A percentile compares a stretch with the other conserved stretches of the same genome.
Conservation (phyloP, 2,329 filamentous ascomycete species). For the Cadophora sp. region DNA sequence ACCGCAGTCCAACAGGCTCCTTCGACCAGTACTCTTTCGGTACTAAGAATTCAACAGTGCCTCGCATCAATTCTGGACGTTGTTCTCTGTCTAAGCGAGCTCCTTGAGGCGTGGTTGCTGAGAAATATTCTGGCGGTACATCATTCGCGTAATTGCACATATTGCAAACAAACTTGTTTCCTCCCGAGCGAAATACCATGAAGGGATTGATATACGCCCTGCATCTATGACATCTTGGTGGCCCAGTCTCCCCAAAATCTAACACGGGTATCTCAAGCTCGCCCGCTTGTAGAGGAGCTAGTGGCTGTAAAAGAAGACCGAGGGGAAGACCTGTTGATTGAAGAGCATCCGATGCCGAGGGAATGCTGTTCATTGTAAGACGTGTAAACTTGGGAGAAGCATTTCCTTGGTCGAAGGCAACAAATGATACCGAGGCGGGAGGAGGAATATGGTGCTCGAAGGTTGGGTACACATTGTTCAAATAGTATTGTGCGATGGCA, state of each 20-base stretch:
- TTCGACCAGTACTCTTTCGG: conserved; percentile 99
- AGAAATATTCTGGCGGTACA: conserved; percentile 89
- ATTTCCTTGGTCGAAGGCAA: conserved; percentile 96
- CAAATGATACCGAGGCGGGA: conserved; percentile 85
- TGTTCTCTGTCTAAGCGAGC: conserved; percentile 87
- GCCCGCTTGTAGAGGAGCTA: conserved; percentile 82
- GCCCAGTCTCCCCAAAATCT: conserved; percentile 91
- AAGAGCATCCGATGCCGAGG: conserved; percentile 80
- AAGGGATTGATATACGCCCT: conserved; percentile 98
- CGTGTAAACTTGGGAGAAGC: conserved; percentile 93
- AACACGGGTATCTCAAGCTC: conserved; percentile 89
- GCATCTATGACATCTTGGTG: conserved; percentile 90
- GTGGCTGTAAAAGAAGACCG: conserved; percentile 85
- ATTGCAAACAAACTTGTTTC: conserved; percentile 97
- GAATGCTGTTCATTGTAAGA: conserved; percentile 92
- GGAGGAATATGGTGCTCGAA: conserved; percentile 94
- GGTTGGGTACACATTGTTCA: conserved; percentile 89
- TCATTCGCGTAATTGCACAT: conserved; percentile 98
- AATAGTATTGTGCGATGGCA: conserved; percentile 80
- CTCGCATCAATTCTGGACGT: conserved; percentile 85
- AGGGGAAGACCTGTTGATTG: conserved; percentile 82
- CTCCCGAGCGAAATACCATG: conserved; percentile 94
- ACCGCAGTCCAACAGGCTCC: conserved; percentile 85
- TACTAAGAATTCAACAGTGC: conserved; percentile 95
- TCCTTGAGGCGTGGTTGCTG: conserved; percentile 85